Conservation (phyloP, 495 filamentous ascomycete species). For the Staphylotrichum longicolle region DNA sequence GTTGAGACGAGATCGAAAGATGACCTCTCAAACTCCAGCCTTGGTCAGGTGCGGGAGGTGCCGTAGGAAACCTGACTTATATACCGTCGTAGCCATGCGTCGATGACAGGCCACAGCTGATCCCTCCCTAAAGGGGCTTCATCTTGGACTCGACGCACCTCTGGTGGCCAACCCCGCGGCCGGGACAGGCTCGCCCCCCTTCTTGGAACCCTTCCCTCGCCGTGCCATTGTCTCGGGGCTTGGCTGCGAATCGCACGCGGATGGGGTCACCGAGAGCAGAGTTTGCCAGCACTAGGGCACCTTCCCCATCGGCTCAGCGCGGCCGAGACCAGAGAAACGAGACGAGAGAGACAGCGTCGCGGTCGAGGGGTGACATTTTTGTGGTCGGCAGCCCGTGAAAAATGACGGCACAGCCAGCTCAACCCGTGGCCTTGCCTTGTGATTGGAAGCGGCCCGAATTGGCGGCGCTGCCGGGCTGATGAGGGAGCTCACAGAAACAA, state of each 20-base stretch:
- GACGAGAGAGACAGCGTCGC: neutral
- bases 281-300: neutral
- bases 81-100: neutral
- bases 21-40: neutral
- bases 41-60: slow-evolving; percentile 1
- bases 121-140: slow-evolving; percentile 1
- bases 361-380: neutral
- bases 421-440: slow-evolving; percentile 3
- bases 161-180: neutral
- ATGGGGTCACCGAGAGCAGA: no score
- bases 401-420: neutral
- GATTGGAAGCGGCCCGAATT: slow-evolving; percentile 13
- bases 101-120: neutral
- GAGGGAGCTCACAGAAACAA: neutral
- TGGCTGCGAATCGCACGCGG: no score
- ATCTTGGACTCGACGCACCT: neutral
- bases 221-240: neutral
- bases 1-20: neutral
- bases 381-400: neutral
- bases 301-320: neutral
- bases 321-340: neutral
- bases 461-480: neutral
- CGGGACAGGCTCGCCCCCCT: neutral
- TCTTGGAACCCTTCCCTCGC: neutral
- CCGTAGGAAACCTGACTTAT: neutral